phyloP scores from a whole-genome alignment of 768 basidiomycete genomes.

The Mrakia blollopis region DNA sequence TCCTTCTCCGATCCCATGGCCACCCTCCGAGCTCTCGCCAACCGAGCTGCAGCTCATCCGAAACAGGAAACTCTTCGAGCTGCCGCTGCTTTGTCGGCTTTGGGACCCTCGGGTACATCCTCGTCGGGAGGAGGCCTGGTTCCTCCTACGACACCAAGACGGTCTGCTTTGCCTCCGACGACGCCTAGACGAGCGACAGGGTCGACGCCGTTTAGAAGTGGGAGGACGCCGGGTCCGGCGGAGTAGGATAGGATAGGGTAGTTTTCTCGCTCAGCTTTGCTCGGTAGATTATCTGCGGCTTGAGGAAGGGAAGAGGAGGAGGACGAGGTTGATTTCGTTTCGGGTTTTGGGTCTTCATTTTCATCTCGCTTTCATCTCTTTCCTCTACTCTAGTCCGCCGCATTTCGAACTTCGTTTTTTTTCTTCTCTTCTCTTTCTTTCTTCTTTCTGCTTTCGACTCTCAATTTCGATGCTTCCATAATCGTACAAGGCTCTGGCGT shows the following conservation, averaged over 20 bases:
- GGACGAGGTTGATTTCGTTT: not conserved
- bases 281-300: not conserved
- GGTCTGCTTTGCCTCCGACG: conserved; percentile 14
- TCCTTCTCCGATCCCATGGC: not conserved
- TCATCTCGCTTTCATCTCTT: not conserved
- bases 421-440: not conserved
- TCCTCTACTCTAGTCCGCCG: too few relatives aligned
- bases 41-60: not conserved
- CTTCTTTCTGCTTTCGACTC: not conserved
- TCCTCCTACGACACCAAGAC: conserved; percentile 24
- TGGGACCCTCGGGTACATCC: not conserved
- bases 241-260: not conserved
- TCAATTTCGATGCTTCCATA: not conserved
- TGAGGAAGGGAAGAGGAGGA: not conserved
- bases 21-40: conserved; percentile 5
- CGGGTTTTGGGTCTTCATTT: too few relatives aligned
- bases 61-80: not conserved
- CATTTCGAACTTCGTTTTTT: too few relatives aligned
- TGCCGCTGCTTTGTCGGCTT: not conserved
- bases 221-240: not conserved
- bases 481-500: not conserved
- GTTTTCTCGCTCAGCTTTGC: too few relatives aligned
- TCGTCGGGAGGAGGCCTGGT: not conserved
- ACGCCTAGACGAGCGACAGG: conserved; percentile 19
- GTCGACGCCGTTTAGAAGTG: conserved; percentile 17